Percentiles rank a stretch among this genome's conserved stretches.
phyloP scores from a whole-genome alignment of 495 filamentous ascomycete species.

The Pyrenopolyporus hunteri region DNA sequence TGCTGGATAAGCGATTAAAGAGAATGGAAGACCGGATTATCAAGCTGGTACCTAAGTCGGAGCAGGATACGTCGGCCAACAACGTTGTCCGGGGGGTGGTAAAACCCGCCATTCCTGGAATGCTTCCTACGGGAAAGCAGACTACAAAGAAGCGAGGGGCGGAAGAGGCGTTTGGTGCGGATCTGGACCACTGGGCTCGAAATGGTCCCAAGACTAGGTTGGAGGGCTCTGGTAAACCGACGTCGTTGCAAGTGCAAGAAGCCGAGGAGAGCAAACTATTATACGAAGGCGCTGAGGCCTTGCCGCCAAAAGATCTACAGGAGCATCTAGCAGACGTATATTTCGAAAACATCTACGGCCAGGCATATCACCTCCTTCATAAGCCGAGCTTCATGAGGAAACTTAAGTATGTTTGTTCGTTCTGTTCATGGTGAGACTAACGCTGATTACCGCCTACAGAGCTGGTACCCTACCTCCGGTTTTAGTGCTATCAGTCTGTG shows the following conservation, averaged over 20 bases:
- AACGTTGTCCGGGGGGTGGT: slow-evolving; percentile 63
- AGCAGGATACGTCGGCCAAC: slow-evolving; percentile 59
- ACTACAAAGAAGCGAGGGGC: slow-evolving; percentile 80
- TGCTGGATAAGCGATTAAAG: slow-evolving; percentile 91
- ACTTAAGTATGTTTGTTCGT: slow-evolving; percentile 60
- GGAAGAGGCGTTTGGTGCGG: slow-evolving; percentile 84
- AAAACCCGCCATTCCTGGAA: slow-evolving; percentile 74
- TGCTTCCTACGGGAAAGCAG: slow-evolving; percentile 56
- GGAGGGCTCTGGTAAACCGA: slow-evolving; percentile 56
- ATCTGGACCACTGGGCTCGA: slow-evolving; percentile 82
- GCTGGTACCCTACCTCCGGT: slow-evolving; percentile 75
- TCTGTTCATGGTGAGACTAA: background rate
- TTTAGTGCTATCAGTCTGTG: slow-evolving; percentile 87
- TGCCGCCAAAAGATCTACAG: slow-evolving; percentile 89
- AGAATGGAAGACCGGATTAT: slow-evolving; percentile 98
- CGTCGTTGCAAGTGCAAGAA: slow-evolving; percentile 66
- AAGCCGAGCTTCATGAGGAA: slow-evolving; percentile 96
- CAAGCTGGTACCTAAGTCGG: slow-evolving; percentile 90
- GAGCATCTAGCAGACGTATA: slow-evolving; percentile 94
- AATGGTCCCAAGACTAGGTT: slow-evolving; percentile 54
- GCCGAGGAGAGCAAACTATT: slow-evolving; percentile 74
- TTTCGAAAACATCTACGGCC: slow-evolving; percentile 95
- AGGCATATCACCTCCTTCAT: slow-evolving; percentile 93
- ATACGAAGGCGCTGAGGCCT: slow-evolving; percentile 79
- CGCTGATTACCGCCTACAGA: slow-evolving; percentile 46